Base-by-base conservation (phyloP, 75 land plant genomes). In the Isoetes taiwanensis region DNA sequence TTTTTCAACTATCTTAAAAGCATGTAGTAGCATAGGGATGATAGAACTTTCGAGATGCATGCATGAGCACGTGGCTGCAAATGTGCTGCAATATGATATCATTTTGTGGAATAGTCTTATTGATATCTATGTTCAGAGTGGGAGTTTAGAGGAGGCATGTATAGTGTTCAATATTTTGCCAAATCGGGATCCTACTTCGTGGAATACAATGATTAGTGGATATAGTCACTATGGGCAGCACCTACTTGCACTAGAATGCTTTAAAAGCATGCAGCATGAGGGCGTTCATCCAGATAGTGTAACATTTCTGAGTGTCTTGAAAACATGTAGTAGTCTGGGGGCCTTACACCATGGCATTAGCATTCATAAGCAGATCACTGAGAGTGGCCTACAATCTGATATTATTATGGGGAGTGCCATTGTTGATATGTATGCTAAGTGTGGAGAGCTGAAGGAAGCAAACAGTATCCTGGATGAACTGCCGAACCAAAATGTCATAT, bases 341-440 rank as follows among this genome's bases (percentile, higher is more conserved):
- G 39, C 72, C 31, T 48, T 80, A 25, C 71, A 16, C 40, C 62
- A 42, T 19, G 77, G 81, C 31, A 73, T 52, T 54, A 70, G 74
- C 34, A 64, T 78, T 17, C 77, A 74, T 50, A 52, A 74, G 24
- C 38, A 63, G 24, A 54, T 67, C 19, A 28, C 74, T 12, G 54
- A 62, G 16, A 21, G 28, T 25, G 68, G 71, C 21, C 41, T 73
- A 33, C 58, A 70, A 28, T 2, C 10, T 3, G 68, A 74, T 46
- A 12, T 52, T 21, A 60, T 66, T 58, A 43, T 73, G 27, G 40
- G 56, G 31, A 70, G 70, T 9, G 59, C 81, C 0, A 37, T 78
- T 9, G 17, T 78, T 29, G 69, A 74, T 35, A 78, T 78, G 81
- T 78, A 74, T 41, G 26, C 70, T 28, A 78, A 78, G 32, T 70